Evolutionary conservation across 75 land plant genomes (phyloP).

Genomic region (Pinus tabuliformis): DNA sequence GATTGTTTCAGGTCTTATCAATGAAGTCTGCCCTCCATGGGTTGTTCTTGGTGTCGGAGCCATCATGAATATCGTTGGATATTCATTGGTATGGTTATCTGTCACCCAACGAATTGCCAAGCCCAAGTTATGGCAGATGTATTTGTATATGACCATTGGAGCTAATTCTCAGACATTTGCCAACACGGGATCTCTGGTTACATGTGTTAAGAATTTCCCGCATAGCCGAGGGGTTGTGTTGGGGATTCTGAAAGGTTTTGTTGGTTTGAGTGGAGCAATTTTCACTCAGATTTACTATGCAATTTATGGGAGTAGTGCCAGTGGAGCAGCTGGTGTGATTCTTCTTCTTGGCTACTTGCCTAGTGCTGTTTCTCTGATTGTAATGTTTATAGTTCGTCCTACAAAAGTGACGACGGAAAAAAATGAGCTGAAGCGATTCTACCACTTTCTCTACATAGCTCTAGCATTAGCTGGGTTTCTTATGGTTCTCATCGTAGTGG

Average conservation of each 20-base stretch:
- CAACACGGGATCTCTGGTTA: conserved; percentile 55
- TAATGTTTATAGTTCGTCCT: no score
- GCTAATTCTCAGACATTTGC: conserved; percentile 53
- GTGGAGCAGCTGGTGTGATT: no score
- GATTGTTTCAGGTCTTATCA: neutral
- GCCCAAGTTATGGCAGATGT: conserved; percentile 63
- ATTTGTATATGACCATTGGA: conserved; percentile 46
- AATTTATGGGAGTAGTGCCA: no score
- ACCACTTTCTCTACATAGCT: no score
- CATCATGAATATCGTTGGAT: conserved; percentile 35
- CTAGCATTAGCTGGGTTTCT: no score
- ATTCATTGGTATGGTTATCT: conserved; percentile 57
- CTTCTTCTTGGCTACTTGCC: no score
- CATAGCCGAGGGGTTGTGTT: conserved; percentile 57
- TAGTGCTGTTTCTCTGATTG: no score
- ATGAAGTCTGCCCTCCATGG: neutral
- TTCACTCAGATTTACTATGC: conserved; percentile 31
- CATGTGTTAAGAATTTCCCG: conserved; percentile 52
- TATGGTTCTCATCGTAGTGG: no score
- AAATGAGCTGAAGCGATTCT: no score
- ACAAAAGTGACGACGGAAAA: no score
- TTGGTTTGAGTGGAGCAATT: conserved; percentile 66
- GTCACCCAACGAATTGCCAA: conserved; percentile 33
- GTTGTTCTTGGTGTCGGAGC: neutral
- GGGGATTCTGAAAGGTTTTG: conserved; percentile 71